Evolutionary conservation across 78 protist genomes (phyloP).

Genomic region (Dictyostelium citrinum): DNA sequence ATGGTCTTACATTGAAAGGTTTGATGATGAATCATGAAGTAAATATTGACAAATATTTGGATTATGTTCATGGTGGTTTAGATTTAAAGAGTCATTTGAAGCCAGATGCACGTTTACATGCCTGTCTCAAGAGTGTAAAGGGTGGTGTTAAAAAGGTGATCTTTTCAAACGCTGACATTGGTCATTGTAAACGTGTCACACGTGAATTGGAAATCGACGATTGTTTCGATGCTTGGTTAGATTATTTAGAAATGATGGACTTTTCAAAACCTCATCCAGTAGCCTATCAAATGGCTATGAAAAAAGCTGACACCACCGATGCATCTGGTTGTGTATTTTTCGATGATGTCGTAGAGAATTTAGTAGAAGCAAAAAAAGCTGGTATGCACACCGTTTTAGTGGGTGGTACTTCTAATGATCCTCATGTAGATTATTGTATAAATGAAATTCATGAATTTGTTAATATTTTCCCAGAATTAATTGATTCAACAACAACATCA

Average conservation of each 20-base stretch:
- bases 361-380: slow-evolving; percentile 63
- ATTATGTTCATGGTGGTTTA: slow-evolving; percentile 71
- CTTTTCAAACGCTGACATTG: slow-evolving; percentile 50
- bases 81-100: slow-evolving; percentile 15
- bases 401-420: slow-evolving; percentile 12
- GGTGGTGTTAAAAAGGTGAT: slow-evolving; percentile 15
- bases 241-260: slow-evolving; percentile 54
- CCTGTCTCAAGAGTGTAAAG: not conserved
- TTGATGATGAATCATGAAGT: slow-evolving; percentile 46
- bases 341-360: slow-evolving; percentile 71
- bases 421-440: slow-evolving; percentile 40
- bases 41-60: slow-evolving; percentile 37
- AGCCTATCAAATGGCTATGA: slow-evolving; percentile 72
- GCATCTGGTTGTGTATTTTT: slow-evolving; percentile 68
- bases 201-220: slow-evolving; percentile 29
- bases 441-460: slow-evolving; percentile 51
- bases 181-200: slow-evolving; percentile 47
- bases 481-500: not conserved
- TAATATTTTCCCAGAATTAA: slow-evolving; percentile 39
- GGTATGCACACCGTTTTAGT: slow-evolving; percentile 65
- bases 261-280: slow-evolving; percentile 64
- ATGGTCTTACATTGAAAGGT: slow-evolving; percentile 66
- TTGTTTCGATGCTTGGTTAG: slow-evolving; percentile 30
- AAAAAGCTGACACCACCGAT: slow-evolving; percentile 56
- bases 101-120: slow-evolving; percentile 8